Percentiles rank a stretch among this genome's conserved stretches.
Evolutionary conservation across 495 filamentous ascomycete species (phyloP).

Genomic region (Usnea hakonensis): DNA sequence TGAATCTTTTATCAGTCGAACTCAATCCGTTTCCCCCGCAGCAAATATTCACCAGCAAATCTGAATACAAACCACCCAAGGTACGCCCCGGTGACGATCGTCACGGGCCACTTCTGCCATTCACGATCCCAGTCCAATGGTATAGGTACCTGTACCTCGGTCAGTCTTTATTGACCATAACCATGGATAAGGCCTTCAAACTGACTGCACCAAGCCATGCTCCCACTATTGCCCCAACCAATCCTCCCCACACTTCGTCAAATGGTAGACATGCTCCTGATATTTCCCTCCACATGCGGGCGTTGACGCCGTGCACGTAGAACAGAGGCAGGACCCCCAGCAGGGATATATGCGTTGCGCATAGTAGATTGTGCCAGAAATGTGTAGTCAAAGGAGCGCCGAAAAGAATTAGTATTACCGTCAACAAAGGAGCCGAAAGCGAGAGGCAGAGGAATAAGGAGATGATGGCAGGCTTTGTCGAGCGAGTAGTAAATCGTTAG

Average conservation of each 20-base stretch:
- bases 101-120: conserved; percentile 97
- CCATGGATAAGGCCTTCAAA: conserved; percentile 27
- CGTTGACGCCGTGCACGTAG: conserved; percentile 77
- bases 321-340: conserved; percentile 67
- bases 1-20: conserved; percentile 33
- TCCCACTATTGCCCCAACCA: conserved; percentile 43
- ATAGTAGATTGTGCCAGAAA: conserved; percentile 65
- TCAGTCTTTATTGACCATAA: background rate
- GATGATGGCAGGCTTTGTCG: conserved; percentile 51
- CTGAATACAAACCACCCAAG: conserved; percentile 58
- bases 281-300: conserved; percentile 64
- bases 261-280: conserved; percentile 39
- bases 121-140: conserved; percentile 92
- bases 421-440: conserved; percentile 55
- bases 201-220: conserved; percentile 53
- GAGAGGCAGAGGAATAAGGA: conserved; percentile 54
- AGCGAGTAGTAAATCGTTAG: conserved; percentile 16
- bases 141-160: conserved; percentile 66
- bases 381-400: conserved; percentile 87
- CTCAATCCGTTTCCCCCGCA: conserved; percentile 57
- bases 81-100: conserved; percentile 68
- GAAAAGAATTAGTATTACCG: conserved; percentile 68
- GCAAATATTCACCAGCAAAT: conserved; percentile 46
- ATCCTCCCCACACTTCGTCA: conserved; percentile 36
- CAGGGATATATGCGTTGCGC: conserved; percentile 71